Base-by-base conservation (phyloP, 208 protist species). In the Acanthamoeba quina region DNA sequence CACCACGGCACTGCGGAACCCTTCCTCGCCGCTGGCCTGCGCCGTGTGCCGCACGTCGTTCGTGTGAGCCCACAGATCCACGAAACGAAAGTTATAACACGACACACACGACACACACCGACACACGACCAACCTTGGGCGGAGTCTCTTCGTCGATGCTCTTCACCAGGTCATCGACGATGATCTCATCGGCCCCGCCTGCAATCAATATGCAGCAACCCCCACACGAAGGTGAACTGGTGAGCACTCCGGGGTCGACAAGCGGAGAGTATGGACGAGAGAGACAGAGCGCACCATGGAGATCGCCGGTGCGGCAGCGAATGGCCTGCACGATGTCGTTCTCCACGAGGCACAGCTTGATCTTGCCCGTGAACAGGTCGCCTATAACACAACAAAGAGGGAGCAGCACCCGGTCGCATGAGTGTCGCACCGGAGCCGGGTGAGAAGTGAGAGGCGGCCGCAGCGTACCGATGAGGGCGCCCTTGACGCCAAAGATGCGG, bases 11-110 rank as follows among this genome's bases (percentile, higher is more conserved):
- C 62, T 78, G 41, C 85, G 85, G 56, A 91, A 78, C 13, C 85
- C 85, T 60, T 91, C 85, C 85, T 76, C 85, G 9, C 58, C 85
- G 56, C 85, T 91, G 24, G 85, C 85, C 58, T 56, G 47, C 76
- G 29, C 24, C 64, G n/a, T n/a, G 49, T 11, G 54, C 54, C 54
- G 21, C 54, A 21, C 54, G 17, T 44, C 15, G 31, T 78, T 37
- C 34, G 34, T 37, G n/a, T 78, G 21, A n/a, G 17, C 11, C 60
- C 19, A 7, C 4, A 24, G n/a, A 80, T 19, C 29, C 29, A 37
- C 21, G 24, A 15, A 24, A 70, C 29, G 24, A 13, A 70, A 24
- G 24, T 29, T n/a, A 5, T 37, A 13, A 68, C n/a, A 68, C 62
- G 34, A 1, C 6, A 0, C 6, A 31, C 26, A 68, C 19, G n/a